Evolutionary conservation across 2,329 filamentous ascomycete genomes (phyloP).

Genomic region (Pseudogymnoascus sp.): DNA sequence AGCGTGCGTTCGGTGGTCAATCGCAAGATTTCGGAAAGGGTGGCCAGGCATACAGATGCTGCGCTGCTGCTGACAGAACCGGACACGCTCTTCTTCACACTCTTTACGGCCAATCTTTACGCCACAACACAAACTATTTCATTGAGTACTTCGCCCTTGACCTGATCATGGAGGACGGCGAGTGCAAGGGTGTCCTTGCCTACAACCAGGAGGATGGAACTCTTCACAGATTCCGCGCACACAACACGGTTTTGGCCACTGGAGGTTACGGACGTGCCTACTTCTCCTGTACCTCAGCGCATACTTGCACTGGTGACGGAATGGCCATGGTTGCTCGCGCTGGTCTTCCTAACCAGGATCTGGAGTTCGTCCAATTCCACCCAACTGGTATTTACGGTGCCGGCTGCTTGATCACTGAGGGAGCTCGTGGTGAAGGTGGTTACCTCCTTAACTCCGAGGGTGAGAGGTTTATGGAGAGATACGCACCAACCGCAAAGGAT

Average conservation of each 20-base stretch:
- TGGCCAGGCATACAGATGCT: slow-evolving; percentile 95
- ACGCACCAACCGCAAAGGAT: slow-evolving; percentile 96
- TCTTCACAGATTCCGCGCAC: slow-evolving; percentile 89
- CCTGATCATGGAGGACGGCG: slow-evolving; percentile 93
- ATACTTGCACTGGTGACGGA: slow-evolving; percentile 97
- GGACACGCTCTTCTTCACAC: slow-evolving; percentile 97
- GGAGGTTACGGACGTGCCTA: slow-evolving; percentile 97
- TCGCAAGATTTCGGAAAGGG: slow-evolving; percentile 93
- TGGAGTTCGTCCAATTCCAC: slow-evolving; percentile 99
- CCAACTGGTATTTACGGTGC: slow-evolving; percentile 98
- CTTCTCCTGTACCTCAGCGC: slow-evolving; percentile 96
- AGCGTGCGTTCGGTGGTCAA: slow-evolving; percentile 96
- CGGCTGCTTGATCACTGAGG: slow-evolving; percentile 95
- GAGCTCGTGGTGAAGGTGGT: slow-evolving; percentile 94
- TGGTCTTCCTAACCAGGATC: slow-evolving; percentile 95
- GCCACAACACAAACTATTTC: slow-evolving; percentile 99
- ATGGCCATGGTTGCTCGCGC: slow-evolving; percentile 99
- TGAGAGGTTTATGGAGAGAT: slow-evolving; percentile 99
- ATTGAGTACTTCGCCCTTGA: slow-evolving; percentile 98
- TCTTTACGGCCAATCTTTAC: slow-evolving; percentile 91
- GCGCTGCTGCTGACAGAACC: slow-evolving; percentile 90
- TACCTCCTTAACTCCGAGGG: slow-evolving; percentile 96
- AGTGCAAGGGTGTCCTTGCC: slow-evolving; percentile 91
- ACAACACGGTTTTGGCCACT: slow-evolving; percentile 94
- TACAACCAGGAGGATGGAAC: slow-evolving; percentile 99